phyloP scores from a whole-genome alignment of 2,329 filamentous ascomycete species.

The Chrysosporium queenslandicum region DNA sequence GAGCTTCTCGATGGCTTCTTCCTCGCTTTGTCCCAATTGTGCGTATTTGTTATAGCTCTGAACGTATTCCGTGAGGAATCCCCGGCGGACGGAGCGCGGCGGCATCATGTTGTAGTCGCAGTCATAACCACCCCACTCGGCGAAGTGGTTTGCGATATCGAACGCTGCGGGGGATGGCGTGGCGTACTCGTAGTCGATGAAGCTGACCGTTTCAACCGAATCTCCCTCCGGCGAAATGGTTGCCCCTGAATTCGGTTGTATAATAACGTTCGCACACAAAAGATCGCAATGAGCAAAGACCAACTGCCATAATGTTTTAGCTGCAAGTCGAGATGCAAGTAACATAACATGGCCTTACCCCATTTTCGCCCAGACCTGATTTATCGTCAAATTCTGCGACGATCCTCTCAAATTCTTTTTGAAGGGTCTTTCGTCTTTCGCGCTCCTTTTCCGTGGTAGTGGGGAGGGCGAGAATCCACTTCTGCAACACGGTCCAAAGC shows the following conservation, averaged over 20 bases:
- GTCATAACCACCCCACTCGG: slow-evolving; percentile 95
- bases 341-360: slow-evolving; percentile 42
- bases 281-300: slow-evolving; percentile 95
- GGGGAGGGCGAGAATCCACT: slow-evolving; percentile 84
- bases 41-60: slow-evolving; percentile 55
- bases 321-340: not conserved
- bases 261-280: slow-evolving; percentile 90
- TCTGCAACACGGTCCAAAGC: slow-evolving; percentile 90
- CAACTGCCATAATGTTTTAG: slow-evolving; percentile 44
- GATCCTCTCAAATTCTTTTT: slow-evolving; percentile 63
- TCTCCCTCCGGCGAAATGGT: slow-evolving; percentile 26
- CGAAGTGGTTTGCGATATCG: slow-evolving; percentile 95
- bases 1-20: slow-evolving; percentile 58
- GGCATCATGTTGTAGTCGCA: slow-evolving; percentile 82
- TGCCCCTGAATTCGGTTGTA: slow-evolving; percentile 45
- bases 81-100: slow-evolving; percentile 61
- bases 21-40: slow-evolving; percentile 36
- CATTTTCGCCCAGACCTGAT: slow-evolving; percentile 63
- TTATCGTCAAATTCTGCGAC: slow-evolving; percentile 63
- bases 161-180: slow-evolving; percentile 90
- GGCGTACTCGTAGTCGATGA: slow-evolving; percentile 98
- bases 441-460: slow-evolving; percentile 59
- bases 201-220: slow-evolving; percentile 52
- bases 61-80: slow-evolving; percentile 78
- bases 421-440: slow-evolving; percentile 56